Percentiles rank a stretch among this genome's conserved stretches.
Evolutionary conservation across 2,329 filamentous ascomycete species (phyloP).

Genomic region (Fusarium chuoi): DNA sequence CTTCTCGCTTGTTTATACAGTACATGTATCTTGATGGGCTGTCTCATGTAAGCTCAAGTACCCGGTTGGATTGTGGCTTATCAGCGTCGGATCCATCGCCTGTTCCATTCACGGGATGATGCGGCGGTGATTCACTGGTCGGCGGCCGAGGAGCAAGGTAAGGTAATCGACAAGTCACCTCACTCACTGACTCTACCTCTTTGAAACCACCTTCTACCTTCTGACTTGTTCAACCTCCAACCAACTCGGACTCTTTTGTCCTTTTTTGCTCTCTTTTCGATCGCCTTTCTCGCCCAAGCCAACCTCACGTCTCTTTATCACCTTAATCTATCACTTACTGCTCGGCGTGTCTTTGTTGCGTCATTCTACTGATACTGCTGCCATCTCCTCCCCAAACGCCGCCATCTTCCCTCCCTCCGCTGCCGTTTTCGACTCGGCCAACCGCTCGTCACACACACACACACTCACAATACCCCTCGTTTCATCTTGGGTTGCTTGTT

Average conservation of each 20-base stretch:
- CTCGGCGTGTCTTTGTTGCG: slow-evolving; percentile 34
- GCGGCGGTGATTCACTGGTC: slow-evolving; percentile 47
- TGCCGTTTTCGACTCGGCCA: slow-evolving; percentile 21
- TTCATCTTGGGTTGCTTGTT: slow-evolving; percentile 22
- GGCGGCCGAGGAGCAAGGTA: slow-evolving; percentile 21
- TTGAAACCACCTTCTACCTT: slow-evolving; percentile 32
- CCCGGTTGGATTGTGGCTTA: slow-evolving; percentile 40
- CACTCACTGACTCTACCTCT: slow-evolving; percentile 34
- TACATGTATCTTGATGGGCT: slow-evolving; percentile 15
- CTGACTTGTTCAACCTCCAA: slow-evolving; percentile 31
- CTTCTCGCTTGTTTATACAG: background rate
- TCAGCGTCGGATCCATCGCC: slow-evolving; percentile 41
- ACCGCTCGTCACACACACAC: slow-evolving; percentile 25
- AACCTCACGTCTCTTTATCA: slow-evolving; percentile 5
- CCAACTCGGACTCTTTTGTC: slow-evolving; percentile 8
- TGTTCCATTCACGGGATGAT: slow-evolving; percentile 47
- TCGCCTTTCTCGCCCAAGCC: background rate
- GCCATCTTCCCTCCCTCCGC: slow-evolving; percentile 3
- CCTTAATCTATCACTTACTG: slow-evolving; percentile 1
- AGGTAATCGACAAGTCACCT: slow-evolving; percentile 39
- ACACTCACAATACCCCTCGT: slow-evolving; percentile 36
- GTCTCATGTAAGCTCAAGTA: slow-evolving; percentile 29
- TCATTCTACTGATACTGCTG: slow-evolving; percentile 25
- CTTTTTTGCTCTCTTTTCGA: slow-evolving; percentile 2
- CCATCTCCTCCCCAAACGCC: slow-evolving; percentile 4